Percentiles rank a stretch among this genome's conserved stretches.
phyloP scores from a whole-genome alignment of 2,329 filamentous ascomycete species.

The Trichoderma endophyticum region DNA sequence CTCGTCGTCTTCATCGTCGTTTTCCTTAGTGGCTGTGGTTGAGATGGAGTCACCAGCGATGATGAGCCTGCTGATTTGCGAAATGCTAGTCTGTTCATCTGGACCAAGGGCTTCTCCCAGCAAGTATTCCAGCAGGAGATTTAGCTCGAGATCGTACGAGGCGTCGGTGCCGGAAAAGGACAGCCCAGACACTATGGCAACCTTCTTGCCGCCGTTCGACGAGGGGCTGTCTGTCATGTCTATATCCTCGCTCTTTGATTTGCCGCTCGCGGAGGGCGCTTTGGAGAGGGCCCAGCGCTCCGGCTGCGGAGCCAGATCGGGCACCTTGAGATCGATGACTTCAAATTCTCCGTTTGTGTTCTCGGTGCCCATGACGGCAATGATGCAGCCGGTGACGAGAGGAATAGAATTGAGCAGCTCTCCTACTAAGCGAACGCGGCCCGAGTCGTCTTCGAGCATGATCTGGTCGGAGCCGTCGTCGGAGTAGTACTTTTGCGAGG shows the following conservation, averaged over 20 bases:
- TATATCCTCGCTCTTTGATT: conserved; percentile 42
- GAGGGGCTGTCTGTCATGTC: conserved; percentile 48
- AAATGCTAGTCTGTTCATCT: conserved; percentile 54
- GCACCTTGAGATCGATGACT: conserved; percentile 83
- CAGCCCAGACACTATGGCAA: conserved; percentile 87
- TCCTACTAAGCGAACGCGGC: conserved; percentile 77
- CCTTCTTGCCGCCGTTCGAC: conserved; percentile 43
- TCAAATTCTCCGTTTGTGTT: conserved; percentile 91
- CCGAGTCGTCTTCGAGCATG: conserved; percentile 95
- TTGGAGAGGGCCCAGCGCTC: conserved; percentile 72
- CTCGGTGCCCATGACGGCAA: conserved; percentile 93
- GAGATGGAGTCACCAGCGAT: conserved; percentile 92
- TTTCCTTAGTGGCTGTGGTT: conserved; percentile 45
- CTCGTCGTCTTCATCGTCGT: conserved; percentile 32
- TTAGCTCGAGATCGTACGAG: conserved; percentile 70
- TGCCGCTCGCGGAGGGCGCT: conserved; percentile 32
- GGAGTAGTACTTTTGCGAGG: conserved; percentile 72
- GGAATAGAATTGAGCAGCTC: conserved; percentile 62
- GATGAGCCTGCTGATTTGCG: conserved; percentile 76
- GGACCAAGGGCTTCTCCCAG: conserved; percentile 73
- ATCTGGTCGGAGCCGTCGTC: conserved; percentile 60
- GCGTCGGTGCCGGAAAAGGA: conserved; percentile 72
- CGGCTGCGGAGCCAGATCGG: conserved; percentile 80
- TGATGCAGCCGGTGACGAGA: conserved; percentile 87
- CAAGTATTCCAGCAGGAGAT: conserved; percentile 80